phyloP scores from a whole-genome alignment of 345 rosid genomes.

The Pseudoturritis turrita region DNA sequence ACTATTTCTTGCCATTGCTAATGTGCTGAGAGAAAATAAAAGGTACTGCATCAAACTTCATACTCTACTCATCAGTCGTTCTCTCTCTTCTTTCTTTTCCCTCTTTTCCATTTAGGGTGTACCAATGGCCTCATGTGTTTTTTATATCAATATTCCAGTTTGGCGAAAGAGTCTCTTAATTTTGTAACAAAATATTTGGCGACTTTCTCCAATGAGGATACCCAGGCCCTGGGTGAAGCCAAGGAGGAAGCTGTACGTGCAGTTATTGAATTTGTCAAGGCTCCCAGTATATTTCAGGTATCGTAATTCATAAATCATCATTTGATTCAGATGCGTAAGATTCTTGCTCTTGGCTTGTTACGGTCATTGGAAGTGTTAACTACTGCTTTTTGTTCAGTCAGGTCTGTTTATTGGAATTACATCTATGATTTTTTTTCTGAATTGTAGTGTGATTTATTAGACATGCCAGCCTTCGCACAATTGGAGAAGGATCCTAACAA shows the following conservation, averaged over 20 bases:
- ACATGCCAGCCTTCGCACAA: conserved; percentile 71
- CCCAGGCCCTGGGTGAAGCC: conserved; percentile 55
- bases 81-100: not conserved
- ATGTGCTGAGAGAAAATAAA: conserved; percentile 67
- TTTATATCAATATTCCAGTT: conserved; percentile 40
- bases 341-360: not conserved
- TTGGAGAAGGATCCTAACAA: conserved; percentile 68
- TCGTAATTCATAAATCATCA: not conserved
- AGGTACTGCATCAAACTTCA: conserved; percentile 38
- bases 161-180: conserved; percentile 61
- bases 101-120: not conserved
- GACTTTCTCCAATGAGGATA: conserved; percentile 78
- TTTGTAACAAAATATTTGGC: conserved; percentile 80
- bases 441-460: conserved; percentile 76
- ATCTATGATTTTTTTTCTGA: not conserved
- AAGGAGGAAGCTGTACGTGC: conserved; percentile 87
- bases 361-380: not conserved
- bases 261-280: conserved; percentile 77
- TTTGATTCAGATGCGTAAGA: not conserved
- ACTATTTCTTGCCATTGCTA: conserved; percentile 69
- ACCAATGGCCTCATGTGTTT: not conserved
- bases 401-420: not conserved
- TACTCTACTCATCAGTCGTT: not conserved
- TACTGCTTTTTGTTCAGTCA: not conserved
- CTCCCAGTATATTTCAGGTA: conserved; percentile 88